Percentiles rank a stretch among this genome's conserved stretches.
Evolutionary conservation across 805 yeast genomes (phyloP).

Genomic region (Pichia thaimueangensis): DNA sequence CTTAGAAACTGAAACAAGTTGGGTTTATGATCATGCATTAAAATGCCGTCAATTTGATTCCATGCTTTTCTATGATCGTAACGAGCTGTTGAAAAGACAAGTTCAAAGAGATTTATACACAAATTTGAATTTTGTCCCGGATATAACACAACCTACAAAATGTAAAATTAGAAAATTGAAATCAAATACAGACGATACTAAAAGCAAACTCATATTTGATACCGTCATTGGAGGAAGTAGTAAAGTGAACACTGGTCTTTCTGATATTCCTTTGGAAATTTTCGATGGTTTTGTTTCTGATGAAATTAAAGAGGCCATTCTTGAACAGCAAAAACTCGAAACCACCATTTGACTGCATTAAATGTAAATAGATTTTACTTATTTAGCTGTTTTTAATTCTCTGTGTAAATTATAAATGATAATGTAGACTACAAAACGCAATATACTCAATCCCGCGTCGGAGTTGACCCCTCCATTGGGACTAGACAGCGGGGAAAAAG

Average conservation of each 20-base stretch:
- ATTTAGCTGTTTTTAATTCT: too few relatives aligned
- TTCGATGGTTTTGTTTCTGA: slow-evolving; percentile 54
- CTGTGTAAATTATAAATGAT: too few relatives aligned
- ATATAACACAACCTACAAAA: slow-evolving; percentile 59
- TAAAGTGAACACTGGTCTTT: slow-evolving; percentile 56
- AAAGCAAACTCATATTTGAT: slow-evolving; percentile 36
- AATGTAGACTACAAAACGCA: too few relatives aligned
- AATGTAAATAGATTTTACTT: too few relatives aligned
- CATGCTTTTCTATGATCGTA: slow-evolving; percentile 51
- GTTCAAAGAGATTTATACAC: slow-evolving; percentile 80
- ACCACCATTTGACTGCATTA: too few relatives aligned
- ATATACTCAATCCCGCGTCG: background rate
- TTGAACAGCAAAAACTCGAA: slow-evolving; percentile 54
- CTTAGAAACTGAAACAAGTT: slow-evolving; percentile 28
- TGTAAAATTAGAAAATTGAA: slow-evolving; percentile 17
- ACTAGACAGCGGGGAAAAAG: too few relatives aligned
- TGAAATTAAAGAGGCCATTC: slow-evolving; percentile 52
- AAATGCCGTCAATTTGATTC: slow-evolving; percentile 70
- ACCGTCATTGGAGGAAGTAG: slow-evolving; percentile 35
- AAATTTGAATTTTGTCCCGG: slow-evolving; percentile 72
- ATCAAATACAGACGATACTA: slow-evolving; percentile 28
- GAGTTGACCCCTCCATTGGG: background rate
- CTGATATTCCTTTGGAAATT: slow-evolving; percentile 49
- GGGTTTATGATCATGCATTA: slow-evolving; percentile 82
- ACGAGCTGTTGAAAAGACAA: slow-evolving; percentile 40